Percentiles rank a stretch among this genome's conserved stretches.
phyloP scores from a whole-genome alignment of 306 rosid species.

The Begonia fuchsioides region DNA sequence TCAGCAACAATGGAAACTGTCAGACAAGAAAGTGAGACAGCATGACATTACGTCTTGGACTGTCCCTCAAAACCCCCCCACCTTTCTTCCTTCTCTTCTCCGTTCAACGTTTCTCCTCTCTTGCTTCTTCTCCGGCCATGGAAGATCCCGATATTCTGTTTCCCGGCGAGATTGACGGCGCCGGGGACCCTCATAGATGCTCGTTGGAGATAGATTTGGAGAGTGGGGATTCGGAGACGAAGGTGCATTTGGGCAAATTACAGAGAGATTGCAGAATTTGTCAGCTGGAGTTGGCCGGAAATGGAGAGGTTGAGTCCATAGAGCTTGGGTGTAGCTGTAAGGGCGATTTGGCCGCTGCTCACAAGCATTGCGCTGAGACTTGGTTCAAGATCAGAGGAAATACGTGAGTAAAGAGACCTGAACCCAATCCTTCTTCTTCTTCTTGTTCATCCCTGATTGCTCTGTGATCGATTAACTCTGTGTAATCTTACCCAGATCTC shows the following conservation, averaged over 20 bases:
- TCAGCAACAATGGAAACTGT: not conserved
- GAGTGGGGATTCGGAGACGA: slow-evolving; percentile 21
- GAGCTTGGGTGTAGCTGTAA: slow-evolving; percentile 29
- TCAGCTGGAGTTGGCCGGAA: slow-evolving; percentile 11
- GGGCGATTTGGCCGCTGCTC: slow-evolving; percentile 32
- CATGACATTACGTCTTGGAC: not conserved
- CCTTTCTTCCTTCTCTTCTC: not conserved
- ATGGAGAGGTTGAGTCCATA: slow-evolving; percentile 15
- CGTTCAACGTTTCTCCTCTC: not conserved
- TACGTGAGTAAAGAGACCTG: slow-evolving; percentile 18
- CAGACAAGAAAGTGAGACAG: not conserved
- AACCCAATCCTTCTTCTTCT: not conserved
- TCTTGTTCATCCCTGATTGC: too few species aligned
- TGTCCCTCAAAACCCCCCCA: not conserved
- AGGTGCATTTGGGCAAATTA: slow-evolving; percentile 16
- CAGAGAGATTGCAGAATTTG: slow-evolving; percentile 31
- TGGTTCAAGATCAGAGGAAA: slow-evolving; percentile 43
- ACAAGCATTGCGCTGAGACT: slow-evolving; percentile 34
- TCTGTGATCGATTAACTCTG: too few species aligned
- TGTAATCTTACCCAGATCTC: too few species aligned
- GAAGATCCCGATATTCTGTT: slow-evolving; percentile 7
- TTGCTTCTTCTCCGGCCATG: not conserved
- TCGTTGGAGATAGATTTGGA: slow-evolving; percentile 29
- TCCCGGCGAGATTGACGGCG: slow-evolving; percentile 13
- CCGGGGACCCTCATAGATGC: not conserved